Conservation (phyloP, 1,284 basidiomycete genomes). For the Leccinum laetum region DNA sequence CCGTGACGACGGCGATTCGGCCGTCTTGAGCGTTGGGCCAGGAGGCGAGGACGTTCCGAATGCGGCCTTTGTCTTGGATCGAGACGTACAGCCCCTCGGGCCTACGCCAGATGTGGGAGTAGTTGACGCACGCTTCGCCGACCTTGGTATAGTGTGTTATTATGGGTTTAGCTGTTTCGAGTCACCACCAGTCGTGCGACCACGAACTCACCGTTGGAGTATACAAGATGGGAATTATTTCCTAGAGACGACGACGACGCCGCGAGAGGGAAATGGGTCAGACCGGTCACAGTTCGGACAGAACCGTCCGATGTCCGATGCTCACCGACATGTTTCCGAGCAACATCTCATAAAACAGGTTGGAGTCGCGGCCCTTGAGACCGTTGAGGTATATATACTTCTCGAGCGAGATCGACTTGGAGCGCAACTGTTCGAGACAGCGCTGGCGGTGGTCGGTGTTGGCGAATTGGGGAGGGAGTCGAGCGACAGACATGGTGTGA, state of each 20-base stretch:
- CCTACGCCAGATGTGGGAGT: conserved; percentile 72
- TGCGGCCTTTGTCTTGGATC: conserved; percentile 70
- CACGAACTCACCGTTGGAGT: conserved; percentile 58
- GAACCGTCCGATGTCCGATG: background rate
- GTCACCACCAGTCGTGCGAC: conserved; percentile 9
- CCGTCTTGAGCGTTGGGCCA: conserved; percentile 56
- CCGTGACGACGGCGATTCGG: conserved; percentile 76
- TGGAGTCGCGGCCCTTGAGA: conserved; percentile 62
- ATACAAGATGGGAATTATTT: conserved; percentile 70
- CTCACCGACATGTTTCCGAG: conserved; percentile 56
- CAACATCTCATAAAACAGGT: conserved; percentile 64
- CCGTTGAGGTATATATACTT: conserved; percentile 73
- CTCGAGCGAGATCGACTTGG: conserved; percentile 57
- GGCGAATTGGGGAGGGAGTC: conserved; percentile 53
- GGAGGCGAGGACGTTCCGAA: conserved; percentile 57
- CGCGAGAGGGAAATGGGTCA: too few relatives aligned
- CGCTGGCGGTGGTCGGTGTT: conserved; percentile 56
- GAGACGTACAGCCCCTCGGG: conserved; percentile 74
- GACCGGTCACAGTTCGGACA: too few relatives aligned
- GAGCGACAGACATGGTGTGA: conserved; percentile 25
- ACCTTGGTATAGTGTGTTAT: conserved; percentile 42
- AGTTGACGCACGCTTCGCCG: conserved; percentile 78
- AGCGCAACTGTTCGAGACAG: conserved; percentile 60
- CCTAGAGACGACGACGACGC: conserved; percentile 23
- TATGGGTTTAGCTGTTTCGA: background rate